phyloP scores from a whole-genome alignment of 441 rosid genomes.

The Biscutella laevigata region DNA sequence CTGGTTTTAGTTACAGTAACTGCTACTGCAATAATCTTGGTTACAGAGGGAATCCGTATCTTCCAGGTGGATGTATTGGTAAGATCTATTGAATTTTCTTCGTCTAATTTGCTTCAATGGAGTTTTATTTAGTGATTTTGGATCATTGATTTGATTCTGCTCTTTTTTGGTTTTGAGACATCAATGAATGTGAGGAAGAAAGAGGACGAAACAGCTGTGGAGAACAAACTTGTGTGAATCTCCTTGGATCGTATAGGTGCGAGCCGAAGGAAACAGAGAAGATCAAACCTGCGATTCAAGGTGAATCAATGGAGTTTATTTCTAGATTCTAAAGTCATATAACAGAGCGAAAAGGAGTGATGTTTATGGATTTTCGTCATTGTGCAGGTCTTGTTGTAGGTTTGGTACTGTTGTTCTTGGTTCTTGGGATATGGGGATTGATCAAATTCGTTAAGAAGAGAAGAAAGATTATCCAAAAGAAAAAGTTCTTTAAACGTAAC shows the following conservation, averaged over 20 bases:
- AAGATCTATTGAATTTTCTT: background rate
- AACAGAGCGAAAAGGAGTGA: background rate
- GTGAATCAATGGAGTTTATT: background rate
- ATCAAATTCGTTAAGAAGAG: slow-evolving; percentile 14
- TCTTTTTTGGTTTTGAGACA: slow-evolving; percentile 6
- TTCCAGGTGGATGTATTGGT: slow-evolving; percentile 38
- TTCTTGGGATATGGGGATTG: slow-evolving; percentile 18
- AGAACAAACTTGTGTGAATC: slow-evolving; percentile 13
- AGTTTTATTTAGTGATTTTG: background rate
- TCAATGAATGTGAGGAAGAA: slow-evolving; percentile 18
- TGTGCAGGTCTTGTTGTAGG: slow-evolving; percentile 16
- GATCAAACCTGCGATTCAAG: slow-evolving; percentile 1
- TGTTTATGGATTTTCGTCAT: background rate
- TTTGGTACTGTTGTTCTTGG: slow-evolving; percentile 14
- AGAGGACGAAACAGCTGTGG: slow-evolving; percentile 2
- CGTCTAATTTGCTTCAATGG: background rate
- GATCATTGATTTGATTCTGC: background rate
- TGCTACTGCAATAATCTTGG: slow-evolving; percentile 10
- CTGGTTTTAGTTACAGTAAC: slow-evolving; percentile 20
- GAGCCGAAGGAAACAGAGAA: background rate
- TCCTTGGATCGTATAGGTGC: slow-evolving; percentile 14
- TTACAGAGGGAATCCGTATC: slow-evolving; percentile 31
- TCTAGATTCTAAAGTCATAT: background rate
- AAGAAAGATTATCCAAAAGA: slow-evolving; percentile 14
- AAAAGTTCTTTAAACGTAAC: slow-evolving; percentile 19